A percentile compares a stretch with the other conserved stretches of the same genome.
phyloP scores from a whole-genome alignment of 306 rosid species.

The Luffa aegyptiaca region DNA sequence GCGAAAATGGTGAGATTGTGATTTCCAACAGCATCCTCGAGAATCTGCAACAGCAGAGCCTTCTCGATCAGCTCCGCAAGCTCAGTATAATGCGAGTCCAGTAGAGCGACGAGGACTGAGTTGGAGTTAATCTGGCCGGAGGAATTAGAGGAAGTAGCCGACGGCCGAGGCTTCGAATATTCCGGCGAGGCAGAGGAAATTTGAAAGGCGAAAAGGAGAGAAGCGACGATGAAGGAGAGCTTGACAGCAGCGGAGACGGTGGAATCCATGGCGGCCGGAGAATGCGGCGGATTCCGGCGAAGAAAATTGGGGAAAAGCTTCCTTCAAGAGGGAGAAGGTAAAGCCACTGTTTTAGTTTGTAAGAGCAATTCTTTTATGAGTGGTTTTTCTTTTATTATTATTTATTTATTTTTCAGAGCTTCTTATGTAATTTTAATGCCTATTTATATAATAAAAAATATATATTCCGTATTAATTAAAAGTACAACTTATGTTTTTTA shows the following conservation, averaged over 20 bases:
- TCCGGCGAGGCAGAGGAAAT: slow-evolving; percentile 27
- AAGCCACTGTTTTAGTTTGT: not conserved
- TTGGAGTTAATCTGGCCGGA: slow-evolving; percentile 57
- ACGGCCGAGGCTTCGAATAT: slow-evolving; percentile 8
- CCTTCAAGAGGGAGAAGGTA: slow-evolving; percentile 11
- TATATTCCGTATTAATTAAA: not conserved
- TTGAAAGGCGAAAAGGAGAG: slow-evolving; percentile 4
- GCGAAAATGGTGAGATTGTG: slow-evolving; percentile 74
- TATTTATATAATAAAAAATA: not conserved
- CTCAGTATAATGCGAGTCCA: slow-evolving; percentile 78
- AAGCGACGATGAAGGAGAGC: not conserved
- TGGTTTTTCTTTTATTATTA: not conserved
- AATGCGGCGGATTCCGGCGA: slow-evolving; percentile 29
- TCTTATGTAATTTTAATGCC: not conserved
- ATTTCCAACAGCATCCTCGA: slow-evolving; percentile 42
- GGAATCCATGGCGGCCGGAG: slow-evolving; percentile 45
- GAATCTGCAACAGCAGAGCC: slow-evolving; percentile 50
- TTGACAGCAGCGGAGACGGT: slow-evolving; percentile 23
- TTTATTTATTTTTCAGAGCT: not conserved
- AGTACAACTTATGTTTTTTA: not conserved
- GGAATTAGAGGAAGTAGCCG: slow-evolving; percentile 1
- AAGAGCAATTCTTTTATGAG: not conserved
- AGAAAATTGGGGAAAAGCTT: not conserved
- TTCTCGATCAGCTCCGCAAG: slow-evolving; percentile 62
- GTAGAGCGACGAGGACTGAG: slow-evolving; percentile 60